Conservation (phyloP, 2,329 filamentous ascomycete genomes). For the Diaporthe vexans region DNA sequence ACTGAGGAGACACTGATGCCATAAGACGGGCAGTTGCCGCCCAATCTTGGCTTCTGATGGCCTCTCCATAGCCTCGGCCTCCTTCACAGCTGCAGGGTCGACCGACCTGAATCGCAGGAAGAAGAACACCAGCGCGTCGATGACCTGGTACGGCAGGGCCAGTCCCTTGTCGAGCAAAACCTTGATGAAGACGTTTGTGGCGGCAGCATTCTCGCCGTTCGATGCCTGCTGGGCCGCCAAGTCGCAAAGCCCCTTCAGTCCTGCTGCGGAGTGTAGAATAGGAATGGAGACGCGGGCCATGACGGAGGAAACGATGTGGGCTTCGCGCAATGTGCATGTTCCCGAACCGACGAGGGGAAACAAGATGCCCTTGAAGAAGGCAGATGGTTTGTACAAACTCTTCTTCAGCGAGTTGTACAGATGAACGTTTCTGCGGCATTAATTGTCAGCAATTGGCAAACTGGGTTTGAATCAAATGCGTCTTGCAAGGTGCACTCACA, state of each 20-base stretch:
- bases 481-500: too few relatives aligned
- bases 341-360: slow-evolving; percentile 90
- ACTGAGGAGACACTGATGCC: slow-evolving; percentile 93
- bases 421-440: slow-evolving; percentile 70
- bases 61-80: slow-evolving; percentile 65
- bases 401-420: slow-evolving; percentile 96
- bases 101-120: slow-evolving; percentile 89
- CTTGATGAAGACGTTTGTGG: slow-evolving; percentile 96
- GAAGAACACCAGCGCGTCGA: slow-evolving; percentile 96
- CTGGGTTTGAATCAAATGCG: neutral
- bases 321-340: slow-evolving; percentile 92
- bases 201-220: slow-evolving; percentile 86
- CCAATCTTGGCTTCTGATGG: slow-evolving; percentile 56
- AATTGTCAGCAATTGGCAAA: neutral
- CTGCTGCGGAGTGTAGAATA: slow-evolving; percentile 92
- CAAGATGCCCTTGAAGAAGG: slow-evolving; percentile 96
- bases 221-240: slow-evolving; percentile 92
- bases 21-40: slow-evolving; percentile 84
- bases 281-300: slow-evolving; percentile 88
- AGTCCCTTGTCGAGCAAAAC: slow-evolving; percentile 97
- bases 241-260: slow-evolving; percentile 91
- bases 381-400: slow-evolving; percentile 90
- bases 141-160: slow-evolving; percentile 92
- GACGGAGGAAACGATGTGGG: slow-evolving; percentile 90
- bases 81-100: slow-evolving; percentile 69